Percentiles rank a stretch among this genome's conserved stretches.
phyloP scores from a whole-genome alignment of 257 asterid species.

The Solanum commersonii region DNA sequence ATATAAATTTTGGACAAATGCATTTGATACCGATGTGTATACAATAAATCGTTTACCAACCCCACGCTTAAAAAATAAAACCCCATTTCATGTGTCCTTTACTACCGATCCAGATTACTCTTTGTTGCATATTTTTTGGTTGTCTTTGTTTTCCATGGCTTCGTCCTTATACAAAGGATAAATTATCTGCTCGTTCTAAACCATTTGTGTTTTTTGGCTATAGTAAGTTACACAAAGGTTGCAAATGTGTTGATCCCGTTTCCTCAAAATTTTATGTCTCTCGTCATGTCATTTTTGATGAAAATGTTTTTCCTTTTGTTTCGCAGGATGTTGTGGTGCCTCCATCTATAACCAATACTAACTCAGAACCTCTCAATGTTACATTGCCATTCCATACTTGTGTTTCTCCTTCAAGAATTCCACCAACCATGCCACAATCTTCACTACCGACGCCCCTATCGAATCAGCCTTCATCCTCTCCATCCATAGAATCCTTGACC shows the following conservation, averaged over 20 bases:
- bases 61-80: no score
- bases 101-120: no score
- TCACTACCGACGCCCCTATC: background rate
- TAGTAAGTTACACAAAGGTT: background rate
- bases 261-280: background rate
- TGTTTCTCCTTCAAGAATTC: background rate
- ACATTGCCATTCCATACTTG: background rate
- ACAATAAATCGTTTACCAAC: no score
- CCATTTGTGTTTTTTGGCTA: background rate
- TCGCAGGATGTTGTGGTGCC: background rate
- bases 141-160: no score
- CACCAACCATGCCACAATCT: background rate
- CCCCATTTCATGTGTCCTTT: no score
- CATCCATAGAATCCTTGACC: background rate
- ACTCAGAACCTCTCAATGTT: background rate
- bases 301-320: background rate
- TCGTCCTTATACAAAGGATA: no score
- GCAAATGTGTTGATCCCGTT: background rate
- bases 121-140: no score
- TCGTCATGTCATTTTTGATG: background rate
- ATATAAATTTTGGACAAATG: no score
- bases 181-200: no score
- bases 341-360: background rate
- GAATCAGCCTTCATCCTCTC: background rate
- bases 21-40: no score